These are phyloP conservation scores for Passalora sequoiae DNA, from an alignment of 2,329 filamentous ascomycete species.

Conservation along the genomic window DNA sequence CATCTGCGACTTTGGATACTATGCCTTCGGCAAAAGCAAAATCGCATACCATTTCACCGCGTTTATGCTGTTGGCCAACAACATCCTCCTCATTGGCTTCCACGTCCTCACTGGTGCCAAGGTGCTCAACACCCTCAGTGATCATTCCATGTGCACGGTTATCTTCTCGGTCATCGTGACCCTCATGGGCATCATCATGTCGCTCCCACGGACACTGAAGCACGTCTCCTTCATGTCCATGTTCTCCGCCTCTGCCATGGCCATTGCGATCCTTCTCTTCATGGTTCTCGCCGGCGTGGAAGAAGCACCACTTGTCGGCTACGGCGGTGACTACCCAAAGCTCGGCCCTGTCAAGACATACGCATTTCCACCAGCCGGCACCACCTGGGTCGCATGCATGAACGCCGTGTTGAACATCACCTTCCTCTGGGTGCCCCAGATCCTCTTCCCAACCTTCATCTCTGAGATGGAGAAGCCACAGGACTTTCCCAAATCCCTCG, in stretches of 20 bases:
- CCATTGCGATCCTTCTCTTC: conserved; percentile 47
- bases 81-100: conserved; percentile 49
- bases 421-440: conserved; percentile 49
- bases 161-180: conserved; percentile 45
- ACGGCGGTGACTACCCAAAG: conserved; percentile 44
- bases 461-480: conserved; percentile 48
- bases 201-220: conserved; percentile 42
- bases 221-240: conserved; percentile 51
- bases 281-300: conserved; percentile 48
- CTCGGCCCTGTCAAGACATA: conserved; percentile 44
- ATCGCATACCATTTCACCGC: conserved; percentile 44
- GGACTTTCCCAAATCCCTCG: conserved; percentile 49
- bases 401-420: conserved; percentile 47
- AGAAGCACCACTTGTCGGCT: conserved; percentile 41
- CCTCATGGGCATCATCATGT: conserved; percentile 46
- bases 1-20: conserved; percentile 49
- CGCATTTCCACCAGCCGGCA: conserved; percentile 44
- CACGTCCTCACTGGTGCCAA: conserved; percentile 49
- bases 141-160: conserved; percentile 47
- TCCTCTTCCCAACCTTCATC: conserved; percentile 50
- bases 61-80: conserved; percentile 49
- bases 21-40: conserved; percentile 41
- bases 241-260: conserved; percentile 48
- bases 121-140: conserved; percentile 46
- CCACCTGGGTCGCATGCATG: conserved; percentile 46